Evolutionary conservation across 225 moss, liverwort and hornwort species (phyloP).

Genomic region (Lunularia cruciata): DNA sequence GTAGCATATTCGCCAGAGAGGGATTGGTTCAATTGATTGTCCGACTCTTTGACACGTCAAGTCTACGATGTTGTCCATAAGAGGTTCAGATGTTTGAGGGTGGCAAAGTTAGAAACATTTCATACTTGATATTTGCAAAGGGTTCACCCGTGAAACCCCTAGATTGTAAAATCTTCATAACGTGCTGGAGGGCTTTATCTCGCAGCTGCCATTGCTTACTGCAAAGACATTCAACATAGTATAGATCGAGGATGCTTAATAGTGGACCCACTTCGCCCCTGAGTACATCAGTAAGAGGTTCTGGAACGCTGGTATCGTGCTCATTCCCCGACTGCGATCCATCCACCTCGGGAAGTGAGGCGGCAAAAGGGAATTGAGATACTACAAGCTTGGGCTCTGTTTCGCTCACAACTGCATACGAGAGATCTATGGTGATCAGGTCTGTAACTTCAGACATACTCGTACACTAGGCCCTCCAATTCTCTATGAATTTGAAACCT

Average conservation of each 20-base stretch:
- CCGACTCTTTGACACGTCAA: too few relatives aligned
- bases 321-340: slow-evolving; percentile 34
- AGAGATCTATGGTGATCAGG: neutral
- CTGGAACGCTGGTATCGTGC: slow-evolving; percentile 63
- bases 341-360: slow-evolving; percentile 24
- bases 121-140: slow-evolving; percentile 64
- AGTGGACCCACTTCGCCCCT: slow-evolving; percentile 56
- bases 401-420: slow-evolving; percentile 28
- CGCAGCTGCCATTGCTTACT: slow-evolving; percentile 98
- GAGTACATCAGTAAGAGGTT: slow-evolving; percentile 69
- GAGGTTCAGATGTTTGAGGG: too few relatives aligned
- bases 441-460: too few relatives aligned
- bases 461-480: too few relatives aligned
- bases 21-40: too few relatives aligned
- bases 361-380: slow-evolving; percentile 4
- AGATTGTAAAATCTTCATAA: slow-evolving; percentile 59
- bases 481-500: too few relatives aligned
- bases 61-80: too few relatives aligned
- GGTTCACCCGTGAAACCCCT: slow-evolving; percentile 43
- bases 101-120: neutral
- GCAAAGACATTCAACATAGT: slow-evolving; percentile 75
- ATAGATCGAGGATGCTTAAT: slow-evolving; percentile 56
- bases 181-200: slow-evolving; percentile 73
- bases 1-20: too few relatives aligned
- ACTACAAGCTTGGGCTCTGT: slow-evolving; percentile 9